These are phyloP conservation scores for Cryptococcus sp. DNA, from an alignment of 1,284 basidiomycete species.

Conservation along the genomic window DNA sequence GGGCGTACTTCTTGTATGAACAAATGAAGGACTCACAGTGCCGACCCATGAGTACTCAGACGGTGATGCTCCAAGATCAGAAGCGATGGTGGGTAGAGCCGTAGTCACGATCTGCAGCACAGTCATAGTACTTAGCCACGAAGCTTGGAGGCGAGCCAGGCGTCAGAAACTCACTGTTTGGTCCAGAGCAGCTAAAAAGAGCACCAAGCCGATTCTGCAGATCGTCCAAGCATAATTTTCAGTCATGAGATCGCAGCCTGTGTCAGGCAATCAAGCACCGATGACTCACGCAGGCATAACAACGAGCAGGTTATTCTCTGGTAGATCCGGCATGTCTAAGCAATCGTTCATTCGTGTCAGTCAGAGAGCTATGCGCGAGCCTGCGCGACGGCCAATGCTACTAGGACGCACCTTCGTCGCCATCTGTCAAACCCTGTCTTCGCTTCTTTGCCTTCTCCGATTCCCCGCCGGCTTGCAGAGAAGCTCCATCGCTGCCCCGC, in stretches of 20 bases:
- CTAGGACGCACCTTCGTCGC: conserved; percentile 38
- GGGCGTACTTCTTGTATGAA: background rate
- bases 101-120: conserved; percentile 38
- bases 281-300: conserved; percentile 34
- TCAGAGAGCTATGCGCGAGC: too few species aligned
- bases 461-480: too few species aligned
- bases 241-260: background rate
- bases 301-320: conserved; percentile 38
- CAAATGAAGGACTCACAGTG: conserved; percentile 19
- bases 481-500: too few species aligned
- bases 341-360: background rate
- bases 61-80: conserved; percentile 33
- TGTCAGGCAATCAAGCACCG: background rate
- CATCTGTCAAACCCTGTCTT: conserved; percentile 41
- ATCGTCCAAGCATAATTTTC: background rate
- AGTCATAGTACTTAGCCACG: background rate
- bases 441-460: conserved; percentile 14
- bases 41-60: conserved; percentile 43
- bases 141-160: background rate
- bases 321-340: conserved; percentile 40
- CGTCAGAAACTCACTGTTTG: conserved; percentile 28
- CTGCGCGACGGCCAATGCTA: background rate
- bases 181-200: conserved; percentile 49
- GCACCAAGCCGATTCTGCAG: conserved; percentile 39
- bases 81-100: conserved; percentile 38